Conservation (phyloP, 2,329 filamentous ascomycete genomes). For the Clonostachys rhizophaga region DNA sequence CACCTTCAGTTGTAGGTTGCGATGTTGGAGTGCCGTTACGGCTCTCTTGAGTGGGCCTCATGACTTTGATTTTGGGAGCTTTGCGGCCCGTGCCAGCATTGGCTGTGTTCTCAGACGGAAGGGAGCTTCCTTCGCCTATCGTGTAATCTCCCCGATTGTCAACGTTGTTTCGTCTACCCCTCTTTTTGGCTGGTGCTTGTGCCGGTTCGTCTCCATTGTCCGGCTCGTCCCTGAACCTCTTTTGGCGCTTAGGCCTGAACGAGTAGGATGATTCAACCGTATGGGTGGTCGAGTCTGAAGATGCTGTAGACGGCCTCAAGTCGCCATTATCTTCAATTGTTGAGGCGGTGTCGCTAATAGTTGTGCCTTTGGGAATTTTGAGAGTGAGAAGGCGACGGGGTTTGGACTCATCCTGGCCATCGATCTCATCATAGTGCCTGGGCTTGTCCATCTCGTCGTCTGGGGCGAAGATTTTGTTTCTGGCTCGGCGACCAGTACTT, state of each 20-base stretch:
- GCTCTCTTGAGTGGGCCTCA: conserved; percentile 14
- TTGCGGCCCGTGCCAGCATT: conserved; percentile 17
- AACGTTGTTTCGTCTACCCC: conserved; percentile 13
- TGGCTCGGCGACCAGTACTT: conserved; percentile 1
- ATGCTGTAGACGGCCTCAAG: conserved; percentile 46
- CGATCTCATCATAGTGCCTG: neutral
- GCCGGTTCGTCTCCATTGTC: conserved; percentile 30
- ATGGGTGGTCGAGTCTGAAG: conserved; percentile 43
- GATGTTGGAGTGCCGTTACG: conserved; percentile 22
- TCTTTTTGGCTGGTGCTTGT: conserved; percentile 31
- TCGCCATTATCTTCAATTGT: conserved; percentile 35
- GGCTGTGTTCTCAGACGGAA: neutral
- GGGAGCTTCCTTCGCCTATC: neutral
- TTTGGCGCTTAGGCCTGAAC: conserved; percentile 49
- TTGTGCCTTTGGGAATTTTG: conserved; percentile 34
- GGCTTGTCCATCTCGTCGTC: conserved; percentile 1
- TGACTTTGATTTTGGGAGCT: conserved; percentile 30
- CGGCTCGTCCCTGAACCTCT: conserved; percentile 45
- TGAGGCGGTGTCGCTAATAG: conserved; percentile 28
- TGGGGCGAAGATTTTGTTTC: conserved; percentile 2
- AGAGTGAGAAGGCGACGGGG: conserved; percentile 25
- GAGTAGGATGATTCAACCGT: conserved; percentile 47
- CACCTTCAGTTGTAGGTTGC: conserved; percentile 15
- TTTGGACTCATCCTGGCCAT: conserved; percentile 8
- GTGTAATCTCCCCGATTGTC: neutral